Conservation (phyloP, 2,329 filamentous ascomycete species). For the Aspergillus fijiensis region DNA sequence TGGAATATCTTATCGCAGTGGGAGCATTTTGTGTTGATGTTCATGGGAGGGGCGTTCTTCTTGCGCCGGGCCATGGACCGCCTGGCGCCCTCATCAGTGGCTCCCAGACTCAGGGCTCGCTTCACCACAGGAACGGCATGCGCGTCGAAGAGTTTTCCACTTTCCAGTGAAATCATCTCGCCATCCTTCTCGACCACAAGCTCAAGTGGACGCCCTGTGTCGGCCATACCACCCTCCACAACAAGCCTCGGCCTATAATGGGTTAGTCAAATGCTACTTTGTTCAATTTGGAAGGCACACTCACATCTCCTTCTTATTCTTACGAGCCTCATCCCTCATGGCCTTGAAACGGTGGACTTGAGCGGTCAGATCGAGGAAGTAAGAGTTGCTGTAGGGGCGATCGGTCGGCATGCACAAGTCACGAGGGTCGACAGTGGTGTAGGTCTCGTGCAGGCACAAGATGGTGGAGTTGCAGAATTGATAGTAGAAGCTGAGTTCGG, state of each 20-base stretch:
- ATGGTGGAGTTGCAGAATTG: conserved; percentile 89
- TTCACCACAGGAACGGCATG: conserved; percentile 48
- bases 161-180: conserved; percentile 74
- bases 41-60: conserved; percentile 85
- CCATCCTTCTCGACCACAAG: conserved; percentile 80
- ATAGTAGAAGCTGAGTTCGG: conserved; percentile 69
- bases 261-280: conserved; percentile 50
- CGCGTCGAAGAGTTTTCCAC: conserved; percentile 61
- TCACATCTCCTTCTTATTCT: conserved; percentile 50
- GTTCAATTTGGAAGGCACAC: conserved; percentile 5
- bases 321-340: conserved; percentile 76
- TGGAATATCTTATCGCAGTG: conserved; percentile 93
- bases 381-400: conserved; percentile 89
- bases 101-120: conserved; percentile 54
- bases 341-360: conserved; percentile 88
- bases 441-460: conserved; percentile 83
- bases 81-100: conserved; percentile 74
- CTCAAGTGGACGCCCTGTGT: conserved; percentile 80
- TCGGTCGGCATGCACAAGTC: conserved; percentile 83
- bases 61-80: conserved; percentile 95
- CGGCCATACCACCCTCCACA: conserved; percentile 75
- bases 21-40: conserved; percentile 76
- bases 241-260: conserved; percentile 61
- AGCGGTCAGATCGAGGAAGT: conserved; percentile 93
- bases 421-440: conserved; percentile 79